Base-by-base conservation (phyloP, 78 protist genomes). In the Bodo saltans region DNA sequence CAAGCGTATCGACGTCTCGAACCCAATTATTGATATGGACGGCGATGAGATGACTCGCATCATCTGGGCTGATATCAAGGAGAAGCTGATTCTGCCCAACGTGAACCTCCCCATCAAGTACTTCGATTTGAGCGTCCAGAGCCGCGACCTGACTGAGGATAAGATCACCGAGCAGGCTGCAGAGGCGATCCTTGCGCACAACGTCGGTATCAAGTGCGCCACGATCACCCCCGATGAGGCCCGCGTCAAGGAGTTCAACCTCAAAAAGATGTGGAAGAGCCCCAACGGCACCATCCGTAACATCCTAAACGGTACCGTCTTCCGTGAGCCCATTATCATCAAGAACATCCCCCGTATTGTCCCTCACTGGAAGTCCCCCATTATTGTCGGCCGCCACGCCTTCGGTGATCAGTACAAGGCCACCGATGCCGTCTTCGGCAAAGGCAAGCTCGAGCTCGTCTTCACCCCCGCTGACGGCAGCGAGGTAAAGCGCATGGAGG, bases 271-370 rank as follows among this genome's bases (percentile, higher is more conserved):
- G 95, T 95, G 93, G 94, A 89, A 86, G 83, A 85, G 92, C 39
- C 97, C 97, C 83, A 95, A 95, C 90, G 97, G 97, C 40, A 95
- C 97, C 74, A 95, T 95, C 90, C 87, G 97, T 37, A 95, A 95
- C 89, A 95, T 90, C 30, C 81, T 95, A 42, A 91, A 90, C 8
- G 97, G 97, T 33, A 93, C 97, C 35, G 94, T 95, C 41, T 95
- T 95, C 93, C 93, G 97, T 39, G 97, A 93, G 87, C 97, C 97
- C 70, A 95, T 95, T 79, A 39, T 93, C 72, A 60, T 78, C 90
- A 78, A 78, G 76, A 93, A 93, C 88, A 81, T 95, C 60, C 96
- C 97, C 42, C 90, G 92, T 41, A 89, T 91, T 1, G 96, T 93
- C 0, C 78, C 91, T 26, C 26, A 82, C 41, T 95, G 97, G 97